These are phyloP conservation scores for Penstemon davidsonii DNA, from an alignment of 257 asterid genomes.

Conservation along the genomic window DNA sequence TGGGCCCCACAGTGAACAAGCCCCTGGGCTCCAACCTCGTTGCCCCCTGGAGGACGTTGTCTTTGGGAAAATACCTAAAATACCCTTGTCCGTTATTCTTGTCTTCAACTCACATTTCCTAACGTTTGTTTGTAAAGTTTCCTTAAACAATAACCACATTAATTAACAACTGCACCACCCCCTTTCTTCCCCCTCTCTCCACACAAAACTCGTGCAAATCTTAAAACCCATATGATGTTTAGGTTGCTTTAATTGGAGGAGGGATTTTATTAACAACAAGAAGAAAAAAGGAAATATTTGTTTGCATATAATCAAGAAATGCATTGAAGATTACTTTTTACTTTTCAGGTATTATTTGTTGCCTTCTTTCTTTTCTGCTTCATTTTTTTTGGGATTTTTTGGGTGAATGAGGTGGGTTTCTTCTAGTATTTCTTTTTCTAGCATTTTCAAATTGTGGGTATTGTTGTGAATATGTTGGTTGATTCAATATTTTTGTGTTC, in stretches of 20 bases:
- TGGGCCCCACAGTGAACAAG: too few species aligned
- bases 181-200: slow-evolving; percentile 7
- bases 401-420: slow-evolving; percentile 6
- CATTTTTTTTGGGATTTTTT: neutral
- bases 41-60: slow-evolving; percentile 33
- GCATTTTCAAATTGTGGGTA: neutral
- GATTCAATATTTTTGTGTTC: too few species aligned
- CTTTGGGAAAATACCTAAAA: slow-evolving; percentile 18
- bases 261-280: neutral
- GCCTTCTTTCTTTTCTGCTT: neutral
- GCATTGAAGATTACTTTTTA: too few species aligned
- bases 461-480: neutral
- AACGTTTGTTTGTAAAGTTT: slow-evolving; percentile 24
- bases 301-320: too few species aligned
- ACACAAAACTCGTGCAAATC: slow-evolving; percentile 23
- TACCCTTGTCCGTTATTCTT: slow-evolving; percentile 41
- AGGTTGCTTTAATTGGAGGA: slow-evolving; percentile 9
- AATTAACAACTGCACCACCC: neutral
- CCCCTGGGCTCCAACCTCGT: slow-evolving; percentile 24
- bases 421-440: neutral
- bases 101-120: slow-evolving; percentile 26
- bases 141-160: slow-evolving; percentile 20
- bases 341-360: neutral
- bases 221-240: neutral
- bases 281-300: too few species aligned